Conservation (phyloP, 306 rosid genomes). For the Ormosia emarginata region DNA sequence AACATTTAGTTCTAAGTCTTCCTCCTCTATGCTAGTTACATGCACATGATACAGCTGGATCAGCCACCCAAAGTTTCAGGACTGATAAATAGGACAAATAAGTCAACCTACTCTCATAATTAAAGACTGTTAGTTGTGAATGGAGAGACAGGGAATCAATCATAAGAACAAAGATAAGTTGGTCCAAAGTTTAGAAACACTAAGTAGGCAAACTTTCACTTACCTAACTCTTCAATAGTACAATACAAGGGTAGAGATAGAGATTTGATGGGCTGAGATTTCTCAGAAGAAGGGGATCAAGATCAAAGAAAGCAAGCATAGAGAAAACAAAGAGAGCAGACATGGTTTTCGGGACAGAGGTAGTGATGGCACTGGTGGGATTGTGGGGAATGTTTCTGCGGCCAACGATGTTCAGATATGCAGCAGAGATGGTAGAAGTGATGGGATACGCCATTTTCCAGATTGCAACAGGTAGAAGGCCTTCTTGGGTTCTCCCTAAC, state of each 20-base stretch:
- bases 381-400: conserved; percentile 36
- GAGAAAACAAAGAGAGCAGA: neutral
- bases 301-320: neutral
- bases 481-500: neutral
- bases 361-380: conserved; percentile 23
- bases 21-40: neutral
- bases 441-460: neutral
- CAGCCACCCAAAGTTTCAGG: neutral
- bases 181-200: neutral
- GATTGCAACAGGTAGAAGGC: conserved; percentile 1
- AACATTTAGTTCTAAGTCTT: neutral
- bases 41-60: neutral
- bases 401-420: conserved; percentile 25
- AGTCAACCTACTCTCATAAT: neutral
- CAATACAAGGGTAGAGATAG: neutral
- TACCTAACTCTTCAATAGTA: neutral
- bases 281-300: neutral
- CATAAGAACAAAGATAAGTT: neutral
- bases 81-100: neutral
- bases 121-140: neutral
- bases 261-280: neutral
- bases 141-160: neutral
- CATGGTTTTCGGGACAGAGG: conserved; percentile 30
- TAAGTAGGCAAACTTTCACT: neutral
- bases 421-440: conserved; percentile 14